Conservation (phyloP, 202 grass and related monocot genomes). For the Zoysia matrella region DNA sequence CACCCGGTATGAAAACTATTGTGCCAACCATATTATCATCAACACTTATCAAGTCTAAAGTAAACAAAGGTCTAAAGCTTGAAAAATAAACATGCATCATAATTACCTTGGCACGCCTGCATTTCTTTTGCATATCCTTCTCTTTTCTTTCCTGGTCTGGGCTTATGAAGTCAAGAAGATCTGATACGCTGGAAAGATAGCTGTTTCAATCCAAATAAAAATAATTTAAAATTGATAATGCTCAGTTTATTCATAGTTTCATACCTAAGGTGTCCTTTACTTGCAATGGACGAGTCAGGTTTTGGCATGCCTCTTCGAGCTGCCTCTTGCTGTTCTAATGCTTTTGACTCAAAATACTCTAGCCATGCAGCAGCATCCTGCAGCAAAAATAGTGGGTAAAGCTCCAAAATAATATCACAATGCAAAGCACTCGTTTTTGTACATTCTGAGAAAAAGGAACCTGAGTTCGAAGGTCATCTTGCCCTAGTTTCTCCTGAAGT, state of each 20-base stretch:
- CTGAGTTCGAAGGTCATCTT: constrained; percentile 98
- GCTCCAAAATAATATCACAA: constrained; percentile 17
- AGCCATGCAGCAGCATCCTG: constrained; percentile 98
- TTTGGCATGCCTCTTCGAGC: constrained; percentile 92
- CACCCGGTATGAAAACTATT: constrained; percentile 1
- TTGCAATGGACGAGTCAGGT: constrained; percentile 97
- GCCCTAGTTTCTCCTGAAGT: constrained; percentile 93
- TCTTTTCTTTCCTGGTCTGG: constrained; percentile 91
- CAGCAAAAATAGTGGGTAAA: constrained; percentile 32
- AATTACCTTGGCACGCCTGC: constrained; percentile 83
- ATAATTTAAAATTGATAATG: constrained; percentile 44
- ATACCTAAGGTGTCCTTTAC: constrained; percentile 99
- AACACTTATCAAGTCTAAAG: constrained; percentile 16
- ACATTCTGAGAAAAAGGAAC: constrained; percentile 47
- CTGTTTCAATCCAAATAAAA: constrained; percentile 59
- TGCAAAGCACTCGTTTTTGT: constrained; percentile 6
- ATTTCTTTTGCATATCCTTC: constrained; percentile 78
- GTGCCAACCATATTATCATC: neutral
- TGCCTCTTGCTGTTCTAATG: constrained; percentile 92
- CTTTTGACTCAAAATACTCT: constrained; percentile 97
- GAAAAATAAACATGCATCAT: constrained; percentile 31
- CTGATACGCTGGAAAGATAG: constrained; percentile 90
- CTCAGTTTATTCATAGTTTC: constrained; percentile 69
- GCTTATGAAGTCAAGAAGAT: constrained; percentile 99
- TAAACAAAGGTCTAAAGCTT: constrained; percentile 23